phyloP scores from a whole-genome alignment of 2,329 filamentous ascomycete genomes.

The Ophiostoma triangulosporum region DNA sequence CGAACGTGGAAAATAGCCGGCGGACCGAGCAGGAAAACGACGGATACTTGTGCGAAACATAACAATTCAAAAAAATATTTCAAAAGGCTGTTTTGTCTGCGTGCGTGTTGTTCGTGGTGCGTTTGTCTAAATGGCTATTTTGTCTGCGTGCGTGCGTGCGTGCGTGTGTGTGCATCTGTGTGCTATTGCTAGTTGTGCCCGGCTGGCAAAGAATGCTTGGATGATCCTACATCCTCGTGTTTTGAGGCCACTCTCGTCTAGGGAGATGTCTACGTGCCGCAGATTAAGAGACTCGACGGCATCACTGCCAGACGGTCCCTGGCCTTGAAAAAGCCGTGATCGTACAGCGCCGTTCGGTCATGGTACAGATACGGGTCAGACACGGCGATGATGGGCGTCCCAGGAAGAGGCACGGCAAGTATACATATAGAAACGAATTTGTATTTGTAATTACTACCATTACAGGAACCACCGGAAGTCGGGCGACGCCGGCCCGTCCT shows the following conservation, averaged over 20 bases:
- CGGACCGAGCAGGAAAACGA: not conserved
- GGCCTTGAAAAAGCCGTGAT: conserved; percentile 50
- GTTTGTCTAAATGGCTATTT: not conserved
- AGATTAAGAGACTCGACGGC: not conserved
- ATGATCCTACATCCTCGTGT: not conserved
- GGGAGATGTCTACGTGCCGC: conserved; percentile 1
- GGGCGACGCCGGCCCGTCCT: conserved; percentile 37
- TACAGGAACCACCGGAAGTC: conserved; percentile 43
- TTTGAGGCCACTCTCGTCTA: conserved; percentile 1
- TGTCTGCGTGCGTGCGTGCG: not conserved
- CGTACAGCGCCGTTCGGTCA: conserved; percentile 31
- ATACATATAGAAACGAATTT: no score
- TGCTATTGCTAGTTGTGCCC: not conserved
- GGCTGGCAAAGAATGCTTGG: not conserved
- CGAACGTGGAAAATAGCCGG: not conserved
- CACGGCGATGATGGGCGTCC: conserved; percentile 24
- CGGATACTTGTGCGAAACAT: not conserved
- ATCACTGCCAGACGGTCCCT: conserved; percentile 11
- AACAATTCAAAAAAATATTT: not conserved
- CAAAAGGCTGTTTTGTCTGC: not conserved
- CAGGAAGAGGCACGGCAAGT: no score
- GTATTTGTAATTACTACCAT: no score
- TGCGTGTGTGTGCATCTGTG: not conserved
- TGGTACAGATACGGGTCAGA: conserved; percentile 56
- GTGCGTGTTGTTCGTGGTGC: not conserved